Conservation (phyloP, 2,329 filamentous ascomycete species). For the Ustulina deusta region DNA sequence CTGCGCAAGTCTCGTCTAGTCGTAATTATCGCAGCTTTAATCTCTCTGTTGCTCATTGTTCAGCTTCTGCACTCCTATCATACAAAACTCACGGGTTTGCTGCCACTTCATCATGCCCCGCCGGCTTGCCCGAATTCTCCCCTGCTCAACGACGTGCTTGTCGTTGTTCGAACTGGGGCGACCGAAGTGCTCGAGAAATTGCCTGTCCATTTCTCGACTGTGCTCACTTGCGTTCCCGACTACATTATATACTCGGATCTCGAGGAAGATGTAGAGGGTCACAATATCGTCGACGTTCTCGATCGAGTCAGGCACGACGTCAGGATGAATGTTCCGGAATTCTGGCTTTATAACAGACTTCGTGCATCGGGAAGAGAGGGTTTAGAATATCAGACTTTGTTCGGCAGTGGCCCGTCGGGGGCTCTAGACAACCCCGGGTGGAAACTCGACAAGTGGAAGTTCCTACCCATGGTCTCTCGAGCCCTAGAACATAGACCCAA, state of each 20-base stretch:
- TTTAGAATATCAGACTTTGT: constrained; percentile 46
- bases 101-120: not conserved
- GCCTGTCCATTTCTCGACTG: constrained; percentile 36
- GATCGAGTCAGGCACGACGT: constrained; percentile 20
- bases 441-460: constrained; percentile 57
- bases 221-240: constrained; percentile 32
- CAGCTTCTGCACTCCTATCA: constrained; percentile 2
- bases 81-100: not conserved
- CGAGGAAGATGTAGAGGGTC: constrained; percentile 36
- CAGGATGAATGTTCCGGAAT: constrained; percentile 36
- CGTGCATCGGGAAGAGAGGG: constrained; percentile 36
- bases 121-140: constrained; percentile 21
- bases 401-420: constrained; percentile 53
- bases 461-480: constrained; percentile 55
- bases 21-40: constrained; percentile 1
- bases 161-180: constrained; percentile 36
- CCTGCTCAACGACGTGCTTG: constrained; percentile 24
- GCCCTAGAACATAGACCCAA: constrained; percentile 50
- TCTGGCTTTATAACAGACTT: constrained; percentile 42
- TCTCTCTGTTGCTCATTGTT: constrained; percentile 3
- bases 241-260: constrained; percentile 39
- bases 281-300: constrained; percentile 36
- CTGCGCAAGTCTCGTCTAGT: constrained; percentile 10
- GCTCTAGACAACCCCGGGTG: constrained; percentile 50
- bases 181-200: constrained; percentile 35